These are phyloP conservation scores for Wickerhamiella alocasiicola DNA, from an alignment of 805 yeast genomes.

Conservation along the genomic window DNA sequence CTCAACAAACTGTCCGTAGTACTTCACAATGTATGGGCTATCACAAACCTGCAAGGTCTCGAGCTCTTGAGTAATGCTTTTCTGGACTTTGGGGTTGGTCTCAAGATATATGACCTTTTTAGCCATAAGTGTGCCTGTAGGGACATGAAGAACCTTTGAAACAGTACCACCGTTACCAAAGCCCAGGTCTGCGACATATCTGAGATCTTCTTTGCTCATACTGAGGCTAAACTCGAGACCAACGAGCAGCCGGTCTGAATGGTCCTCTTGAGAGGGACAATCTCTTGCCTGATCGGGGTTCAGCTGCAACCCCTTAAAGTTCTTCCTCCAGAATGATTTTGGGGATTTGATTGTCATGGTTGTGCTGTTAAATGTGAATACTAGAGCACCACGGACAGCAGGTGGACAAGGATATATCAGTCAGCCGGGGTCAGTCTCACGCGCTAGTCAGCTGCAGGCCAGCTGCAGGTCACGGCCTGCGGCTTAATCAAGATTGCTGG, in stretches of 20 bases:
- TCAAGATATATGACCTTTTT: slow-evolving; percentile 79
- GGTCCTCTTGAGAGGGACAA: slow-evolving; percentile 10
- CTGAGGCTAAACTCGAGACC: slow-evolving; percentile 43
- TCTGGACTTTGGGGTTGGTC: slow-evolving; percentile 60
- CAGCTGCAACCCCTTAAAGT: slow-evolving; percentile 32
- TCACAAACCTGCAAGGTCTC: slow-evolving; percentile 82
- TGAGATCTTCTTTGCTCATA: slow-evolving; percentile 52
- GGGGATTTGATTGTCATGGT: slow-evolving; percentile 10
- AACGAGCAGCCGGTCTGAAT: slow-evolving; percentile 29
- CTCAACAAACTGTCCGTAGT: slow-evolving; percentile 79
- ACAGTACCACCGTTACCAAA: slow-evolving; percentile 94
- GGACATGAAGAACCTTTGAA: slow-evolving; percentile 73
- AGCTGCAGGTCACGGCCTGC: too few species aligned
- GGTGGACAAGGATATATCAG: too few species aligned
- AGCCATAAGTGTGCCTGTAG: slow-evolving; percentile 82
- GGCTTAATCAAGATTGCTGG: too few species aligned
- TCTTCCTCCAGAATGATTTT: slow-evolving; percentile 24
- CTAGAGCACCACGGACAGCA: background rate
- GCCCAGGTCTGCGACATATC: slow-evolving; percentile 68
- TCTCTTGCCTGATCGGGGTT: slow-evolving; percentile 5
- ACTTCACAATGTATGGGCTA: slow-evolving; percentile 69
- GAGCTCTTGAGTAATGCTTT: slow-evolving; percentile 78
- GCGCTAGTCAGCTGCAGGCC: too few species aligned
- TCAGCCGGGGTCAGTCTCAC: too few species aligned
- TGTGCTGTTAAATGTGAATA: background rate